Evolutionary conservation across 2,329 filamentous ascomycete species (phyloP).

Genomic region (Xylaria sp.): DNA sequence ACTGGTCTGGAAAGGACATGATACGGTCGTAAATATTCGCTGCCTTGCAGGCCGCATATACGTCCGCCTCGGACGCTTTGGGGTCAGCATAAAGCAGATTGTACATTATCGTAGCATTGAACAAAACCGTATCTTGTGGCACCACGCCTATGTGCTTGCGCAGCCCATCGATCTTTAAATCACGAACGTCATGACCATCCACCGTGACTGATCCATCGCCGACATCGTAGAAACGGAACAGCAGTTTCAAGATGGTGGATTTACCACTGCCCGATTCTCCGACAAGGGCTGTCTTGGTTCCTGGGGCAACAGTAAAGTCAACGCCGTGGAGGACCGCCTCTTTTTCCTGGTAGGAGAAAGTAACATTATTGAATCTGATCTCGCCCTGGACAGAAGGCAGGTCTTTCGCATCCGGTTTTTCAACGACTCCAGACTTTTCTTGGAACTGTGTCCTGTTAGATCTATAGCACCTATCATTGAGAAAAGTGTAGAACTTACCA

Average conservation of each 20-base stretch:
- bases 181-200: slow-evolving; percentile 67
- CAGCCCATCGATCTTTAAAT: slow-evolving; percentile 56
- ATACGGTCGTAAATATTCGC: slow-evolving; percentile 70
- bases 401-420: slow-evolving; percentile 53
- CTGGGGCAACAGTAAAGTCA: slow-evolving; percentile 56
- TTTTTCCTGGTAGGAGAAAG: slow-evolving; percentile 57
- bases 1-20: slow-evolving; percentile 61
- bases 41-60: slow-evolving; percentile 64
- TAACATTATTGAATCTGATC: slow-evolving; percentile 56
- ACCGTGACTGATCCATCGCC: slow-evolving; percentile 63
- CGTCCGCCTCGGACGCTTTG: slow-evolving; percentile 65
- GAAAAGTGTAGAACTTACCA: slow-evolving; percentile 47
- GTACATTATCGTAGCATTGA: slow-evolving; percentile 69
- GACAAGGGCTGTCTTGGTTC: slow-evolving; percentile 59
- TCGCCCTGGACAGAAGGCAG: slow-evolving; percentile 52
- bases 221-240: slow-evolving; percentile 70
- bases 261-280: slow-evolving; percentile 64
- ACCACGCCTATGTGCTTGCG: slow-evolving; percentile 67
- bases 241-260: slow-evolving; percentile 67
- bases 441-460: slow-evolving; percentile 51
- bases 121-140: slow-evolving; percentile 66
- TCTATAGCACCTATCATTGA: background rate
- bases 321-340: slow-evolving; percentile 55
- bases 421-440: slow-evolving; percentile 56
- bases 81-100: slow-evolving; percentile 68